Evolutionary conservation across 768 basidiomycete species (phyloP).

Genomic region (Phylloporus rhodoxanthus): DNA sequence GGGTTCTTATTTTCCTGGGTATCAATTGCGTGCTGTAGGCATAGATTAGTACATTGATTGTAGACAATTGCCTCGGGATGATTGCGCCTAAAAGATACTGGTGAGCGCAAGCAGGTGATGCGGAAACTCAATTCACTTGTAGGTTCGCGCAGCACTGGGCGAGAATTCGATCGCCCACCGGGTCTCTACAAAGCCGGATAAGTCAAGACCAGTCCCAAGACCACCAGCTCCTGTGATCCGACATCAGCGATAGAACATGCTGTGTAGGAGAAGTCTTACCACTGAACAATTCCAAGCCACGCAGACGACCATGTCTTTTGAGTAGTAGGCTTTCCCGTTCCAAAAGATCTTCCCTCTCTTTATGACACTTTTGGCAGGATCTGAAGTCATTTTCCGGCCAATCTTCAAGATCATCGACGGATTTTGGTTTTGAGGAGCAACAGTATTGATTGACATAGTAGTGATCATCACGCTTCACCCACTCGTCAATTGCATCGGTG

Average conservation of each 20-base stretch:
- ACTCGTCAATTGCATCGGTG: slow-evolving; percentile 24
- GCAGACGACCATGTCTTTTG: slow-evolving; percentile 39
- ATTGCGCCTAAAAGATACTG: slow-evolving; percentile 43
- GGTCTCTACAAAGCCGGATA: slow-evolving; percentile 57
- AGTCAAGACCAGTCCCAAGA: slow-evolving; percentile 59
- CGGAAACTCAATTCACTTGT: slow-evolving; percentile 38
- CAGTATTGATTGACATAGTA: slow-evolving; percentile 45
- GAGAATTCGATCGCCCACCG: slow-evolving; percentile 66
- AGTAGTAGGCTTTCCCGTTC: slow-evolving; percentile 28
- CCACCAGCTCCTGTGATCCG: slow-evolving; percentile 60
- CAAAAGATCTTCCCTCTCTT: slow-evolving; percentile 29
- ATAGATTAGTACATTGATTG: slow-evolving; percentile 55
- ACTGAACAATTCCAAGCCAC: slow-evolving; percentile 63
- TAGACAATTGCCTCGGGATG: slow-evolving; percentile 57
- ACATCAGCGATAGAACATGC: not conserved
- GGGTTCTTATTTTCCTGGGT: slow-evolving; percentile 37
- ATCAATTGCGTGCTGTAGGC: slow-evolving; percentile 56
- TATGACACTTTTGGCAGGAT: slow-evolving; percentile 38
- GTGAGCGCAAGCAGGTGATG: not conserved
- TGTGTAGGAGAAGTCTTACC: slow-evolving; percentile 36
- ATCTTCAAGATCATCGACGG: slow-evolving; percentile 18
- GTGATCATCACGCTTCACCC: slow-evolving; percentile 54
- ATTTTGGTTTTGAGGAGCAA: slow-evolving; percentile 13
- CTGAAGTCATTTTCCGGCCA: slow-evolving; percentile 28
- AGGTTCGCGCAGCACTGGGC: slow-evolving; percentile 58